phyloP scores from a whole-genome alignment of 805 yeast genomes.

The Spathaspora sp. region DNA sequence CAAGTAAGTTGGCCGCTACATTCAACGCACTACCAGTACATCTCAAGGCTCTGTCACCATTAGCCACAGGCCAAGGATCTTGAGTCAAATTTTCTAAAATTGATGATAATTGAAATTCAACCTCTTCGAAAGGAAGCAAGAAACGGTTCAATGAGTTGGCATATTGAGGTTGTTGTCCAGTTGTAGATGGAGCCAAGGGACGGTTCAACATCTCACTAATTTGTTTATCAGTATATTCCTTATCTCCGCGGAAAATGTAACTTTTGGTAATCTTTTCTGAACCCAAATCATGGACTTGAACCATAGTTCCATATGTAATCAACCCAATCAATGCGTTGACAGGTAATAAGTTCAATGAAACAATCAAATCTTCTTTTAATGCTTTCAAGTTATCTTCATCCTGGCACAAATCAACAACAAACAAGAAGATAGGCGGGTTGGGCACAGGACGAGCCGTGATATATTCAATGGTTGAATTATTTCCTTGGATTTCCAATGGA shows the following conservation, averaged over 20 bases:
- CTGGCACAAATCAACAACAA: constrained; percentile 86
- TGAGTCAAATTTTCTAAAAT: constrained; percentile 72
- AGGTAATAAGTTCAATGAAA: constrained; percentile 76
- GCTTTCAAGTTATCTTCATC: constrained; percentile 84
- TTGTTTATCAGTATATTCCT: constrained; percentile 74
- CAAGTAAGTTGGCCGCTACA: constrained; percentile 78
- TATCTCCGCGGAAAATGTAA: constrained; percentile 83
- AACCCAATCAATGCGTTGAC: constrained; percentile 87
- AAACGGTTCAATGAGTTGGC: constrained; percentile 50
- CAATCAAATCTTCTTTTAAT: constrained; percentile 73
- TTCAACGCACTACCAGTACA: constrained; percentile 91
- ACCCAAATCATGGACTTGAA: constrained; percentile 78
- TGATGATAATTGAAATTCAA: constrained; percentile 80
- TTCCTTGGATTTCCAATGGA: constrained; percentile 74
- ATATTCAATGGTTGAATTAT: constrained; percentile 79
- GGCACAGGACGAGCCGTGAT: constrained; percentile 75
- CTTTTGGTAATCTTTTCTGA: constrained; percentile 67
- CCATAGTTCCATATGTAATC: constrained; percentile 85
- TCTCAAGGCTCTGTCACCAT: constrained; percentile 81
- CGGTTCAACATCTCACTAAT: constrained; percentile 49
- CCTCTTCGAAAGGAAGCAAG: constrained; percentile 68
- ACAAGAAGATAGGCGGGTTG: constrained; percentile 81
- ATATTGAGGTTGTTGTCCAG: constrained; percentile 20
- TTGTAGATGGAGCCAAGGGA: constrained; percentile 23
- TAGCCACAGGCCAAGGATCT: constrained; percentile 88